Conservation (phyloP, 495 filamentous ascomycete genomes). For the Hypoxylon intermedium region DNA sequence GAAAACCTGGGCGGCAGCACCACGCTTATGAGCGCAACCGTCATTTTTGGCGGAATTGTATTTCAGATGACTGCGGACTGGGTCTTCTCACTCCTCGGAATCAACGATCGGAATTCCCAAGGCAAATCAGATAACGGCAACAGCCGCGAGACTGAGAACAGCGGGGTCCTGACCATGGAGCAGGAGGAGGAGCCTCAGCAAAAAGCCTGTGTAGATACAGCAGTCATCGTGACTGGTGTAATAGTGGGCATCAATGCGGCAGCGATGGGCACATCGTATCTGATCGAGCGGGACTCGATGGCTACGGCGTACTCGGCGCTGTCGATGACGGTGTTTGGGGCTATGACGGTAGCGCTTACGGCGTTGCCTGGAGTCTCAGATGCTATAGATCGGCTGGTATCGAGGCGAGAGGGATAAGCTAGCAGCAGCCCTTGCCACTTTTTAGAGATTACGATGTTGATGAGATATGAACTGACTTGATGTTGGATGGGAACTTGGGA, state of each 20-base stretch:
- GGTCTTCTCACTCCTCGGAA: constrained; percentile 40
- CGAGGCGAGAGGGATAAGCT: constrained; percentile 2
- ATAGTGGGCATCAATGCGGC: constrained; percentile 58
- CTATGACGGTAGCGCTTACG: constrained; percentile 56
- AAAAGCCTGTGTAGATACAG: constrained; percentile 27
- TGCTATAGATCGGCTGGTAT: constrained; percentile 10
- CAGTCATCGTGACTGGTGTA: constrained; percentile 51
- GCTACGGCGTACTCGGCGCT: constrained; percentile 57
- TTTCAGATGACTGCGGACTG: constrained; percentile 53
- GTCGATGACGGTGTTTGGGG: constrained; percentile 56
- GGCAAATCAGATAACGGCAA: constrained; percentile 2
- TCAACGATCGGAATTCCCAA: constrained; percentile 17
- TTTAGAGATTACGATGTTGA: constrained; percentile 11
- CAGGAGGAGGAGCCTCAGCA: not conserved
- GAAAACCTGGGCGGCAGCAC: constrained; percentile 47
- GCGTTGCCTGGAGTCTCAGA: constrained; percentile 33
- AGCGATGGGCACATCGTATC: constrained; percentile 58
- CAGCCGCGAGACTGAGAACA: constrained; percentile 3
- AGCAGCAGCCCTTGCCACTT: not conserved
- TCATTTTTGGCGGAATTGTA: constrained; percentile 54
- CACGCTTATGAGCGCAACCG: constrained; percentile 53
- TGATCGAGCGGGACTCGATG: constrained; percentile 55
- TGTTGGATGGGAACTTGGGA: constrained; percentile 16
- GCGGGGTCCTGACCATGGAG: not conserved
- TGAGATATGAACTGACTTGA: constrained; percentile 13